These are phyloP conservation scores for Neurospora sp. DNA, from an alignment of 495 filamentous ascomycete species.

Conservation along the genomic window DNA sequence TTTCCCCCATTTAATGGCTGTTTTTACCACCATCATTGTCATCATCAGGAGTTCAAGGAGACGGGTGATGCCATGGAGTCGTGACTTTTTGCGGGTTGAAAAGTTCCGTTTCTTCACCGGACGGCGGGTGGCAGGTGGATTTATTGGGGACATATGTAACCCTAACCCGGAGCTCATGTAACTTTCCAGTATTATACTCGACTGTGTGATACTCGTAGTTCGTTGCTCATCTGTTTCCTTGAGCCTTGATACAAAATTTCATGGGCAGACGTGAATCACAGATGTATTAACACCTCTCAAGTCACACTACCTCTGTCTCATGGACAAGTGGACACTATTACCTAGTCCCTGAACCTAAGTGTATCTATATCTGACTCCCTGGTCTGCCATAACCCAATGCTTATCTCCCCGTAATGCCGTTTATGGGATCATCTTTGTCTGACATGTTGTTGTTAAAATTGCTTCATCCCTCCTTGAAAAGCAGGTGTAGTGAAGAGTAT, in stretches of 20 bases:
- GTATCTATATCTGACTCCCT: neutral
- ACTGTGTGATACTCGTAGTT: neutral
- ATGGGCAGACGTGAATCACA: neutral
- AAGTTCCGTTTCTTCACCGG: too few relatives aligned
- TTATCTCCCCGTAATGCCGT: neutral
- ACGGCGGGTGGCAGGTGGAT: too few relatives aligned
- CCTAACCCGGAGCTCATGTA: too few relatives aligned
- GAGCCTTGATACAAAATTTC: neutral
- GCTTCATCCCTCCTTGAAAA: neutral
- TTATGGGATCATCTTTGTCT: neutral
- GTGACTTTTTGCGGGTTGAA: too few relatives aligned
- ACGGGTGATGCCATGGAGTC: neutral
- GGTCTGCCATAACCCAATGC: neutral
- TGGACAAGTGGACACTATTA: neutral
- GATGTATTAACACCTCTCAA: neutral
- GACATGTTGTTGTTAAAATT: neutral
- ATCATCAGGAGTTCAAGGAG: neutral
- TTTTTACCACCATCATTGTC: neutral
- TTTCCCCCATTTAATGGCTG: neutral
- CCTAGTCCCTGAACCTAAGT: neutral
- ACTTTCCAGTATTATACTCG: neutral
- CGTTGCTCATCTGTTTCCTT: neutral
- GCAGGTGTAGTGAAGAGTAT: neutral
- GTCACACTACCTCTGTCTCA: too few relatives aligned
- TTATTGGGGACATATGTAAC: too few relatives aligned